phyloP scores from a whole-genome alignment of 768 basidiomycete species.

The Panaeolus cyanescens region DNA sequence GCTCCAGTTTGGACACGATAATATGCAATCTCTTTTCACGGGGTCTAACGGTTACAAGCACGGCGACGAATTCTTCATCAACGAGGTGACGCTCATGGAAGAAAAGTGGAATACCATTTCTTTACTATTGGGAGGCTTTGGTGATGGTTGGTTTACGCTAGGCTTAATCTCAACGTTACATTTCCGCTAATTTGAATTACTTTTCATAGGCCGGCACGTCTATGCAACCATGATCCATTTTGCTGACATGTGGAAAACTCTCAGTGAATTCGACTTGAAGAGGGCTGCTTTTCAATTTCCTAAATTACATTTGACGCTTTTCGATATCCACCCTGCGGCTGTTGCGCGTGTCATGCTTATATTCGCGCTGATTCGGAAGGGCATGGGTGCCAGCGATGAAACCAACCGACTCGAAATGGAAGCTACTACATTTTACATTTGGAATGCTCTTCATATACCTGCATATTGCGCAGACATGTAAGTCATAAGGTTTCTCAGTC shows the following conservation, averaged over 20 bases:
- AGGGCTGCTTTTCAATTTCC: background rate
- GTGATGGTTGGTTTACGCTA: constrained; percentile 15
- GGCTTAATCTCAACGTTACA: background rate
- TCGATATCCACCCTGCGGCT: constrained; percentile 24
- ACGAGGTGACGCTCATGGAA: background rate
- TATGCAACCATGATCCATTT: constrained; percentile 21
- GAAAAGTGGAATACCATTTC: constrained; percentile 4
- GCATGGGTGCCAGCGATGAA: background rate
- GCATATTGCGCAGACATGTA: constrained; percentile 17
- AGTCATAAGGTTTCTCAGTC: background rate
- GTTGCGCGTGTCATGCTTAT: constrained; percentile 19
- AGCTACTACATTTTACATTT: constrained; percentile 17
- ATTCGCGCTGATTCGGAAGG: constrained; percentile 15
- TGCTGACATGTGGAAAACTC: constrained; percentile 8
- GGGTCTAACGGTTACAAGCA: constrained; percentile 10
- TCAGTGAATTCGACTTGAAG: background rate
- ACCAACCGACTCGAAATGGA: constrained; percentile 12
- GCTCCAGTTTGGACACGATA: constrained; percentile 25
- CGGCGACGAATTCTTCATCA: constrained; percentile 1
- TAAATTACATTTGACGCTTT: constrained; percentile 17
- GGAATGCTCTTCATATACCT: constrained; percentile 17
- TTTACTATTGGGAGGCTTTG: constrained; percentile 25
- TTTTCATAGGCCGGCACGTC: constrained; percentile 18
- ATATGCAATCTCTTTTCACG: constrained; percentile 15
- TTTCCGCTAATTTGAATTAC: no score